Base-by-base conservation (phyloP, 176 grass and related monocot species). In the Ensete glaucum region DNA sequence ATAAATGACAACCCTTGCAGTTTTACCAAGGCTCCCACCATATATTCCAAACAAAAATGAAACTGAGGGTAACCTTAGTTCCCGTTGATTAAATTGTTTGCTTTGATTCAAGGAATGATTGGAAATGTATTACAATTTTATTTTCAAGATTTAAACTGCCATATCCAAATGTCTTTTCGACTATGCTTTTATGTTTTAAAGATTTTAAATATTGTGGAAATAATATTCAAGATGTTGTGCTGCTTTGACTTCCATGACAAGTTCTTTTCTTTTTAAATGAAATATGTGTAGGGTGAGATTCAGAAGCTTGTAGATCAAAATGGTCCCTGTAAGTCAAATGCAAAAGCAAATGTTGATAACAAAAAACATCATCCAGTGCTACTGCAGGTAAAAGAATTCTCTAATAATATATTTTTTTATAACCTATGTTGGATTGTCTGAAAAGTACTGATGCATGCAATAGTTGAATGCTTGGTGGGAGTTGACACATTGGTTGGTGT, bases 361-460 rank as follows among this genome's bases (percentile, higher is more conserved):
- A 70, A 22, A 9, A 92, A 86, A 73, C 93, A 96, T 82, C 93
- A 96, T 75, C 69, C 93, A 11, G 79, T 92, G 53, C 59, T 96
- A 54, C 80, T 96, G 74, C 89, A 96, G 89, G 92, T 96, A 84
- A 27, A 49, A 11, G 17, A 11, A 3, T 26, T 65, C 48, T 76
- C 51, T 56, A 29, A 76, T 14, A 51, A 66, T 53, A 21, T 13
- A 67, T 68, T 20, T 71, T 24, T 12, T 12, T 34, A 50, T 52
- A 66, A 65, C 3, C 51, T 15, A 22, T 20, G 48, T 64, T 85
- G 34, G 17, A 69, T 20, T 69, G 11, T 19, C 29, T 51, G 67
- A 69, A 69, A 51, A 19, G 16, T 11, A 3, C 11, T 11, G 16
- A 19, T 52, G 1, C 16, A 70, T 43, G 10, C 26, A 68, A 26